phyloP scores from a whole-genome alignment of 495 filamentous ascomycete species.

The Pseudomonodictys pantanalensis region DNA sequence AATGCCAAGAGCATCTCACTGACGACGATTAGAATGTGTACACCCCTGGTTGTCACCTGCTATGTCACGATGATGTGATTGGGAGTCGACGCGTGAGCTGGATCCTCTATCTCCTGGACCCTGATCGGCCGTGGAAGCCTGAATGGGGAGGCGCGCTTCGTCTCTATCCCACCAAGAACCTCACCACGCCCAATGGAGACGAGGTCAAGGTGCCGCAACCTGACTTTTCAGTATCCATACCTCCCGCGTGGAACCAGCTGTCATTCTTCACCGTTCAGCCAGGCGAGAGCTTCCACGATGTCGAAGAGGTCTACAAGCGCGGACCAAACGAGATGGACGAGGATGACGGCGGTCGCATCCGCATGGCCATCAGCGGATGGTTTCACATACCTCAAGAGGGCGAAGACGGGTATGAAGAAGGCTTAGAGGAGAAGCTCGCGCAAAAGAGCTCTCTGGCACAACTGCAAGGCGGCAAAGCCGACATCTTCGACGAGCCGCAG shows the following conservation, averaged over 20 bases:
- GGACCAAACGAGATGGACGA: conserved; percentile 59
- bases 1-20: not conserved
- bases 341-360: conserved; percentile 64
- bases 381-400: conserved; percentile 96
- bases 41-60: conserved; percentile 88
- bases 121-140: conserved; percentile 83
- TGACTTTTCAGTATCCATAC: conserved; percentile 71
- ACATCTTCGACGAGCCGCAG: conserved; percentile 79
- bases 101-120: conserved; percentile 93
- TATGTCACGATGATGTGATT: conserved; percentile 98
- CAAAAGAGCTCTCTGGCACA: conserved; percentile 87
- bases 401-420: conserved; percentile 87
- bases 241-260: conserved; percentile 94
- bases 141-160: conserved; percentile 94
- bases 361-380: conserved; percentile 99
- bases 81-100: conserved; percentile 90
- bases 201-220: conserved; percentile 72
- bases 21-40: conserved; percentile 66
- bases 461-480: conserved; percentile 79
- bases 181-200: conserved; percentile 62
- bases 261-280: conserved; percentile 98
- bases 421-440: conserved; percentile 81
- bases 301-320: conserved; percentile 90
- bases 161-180: conserved; percentile 71
- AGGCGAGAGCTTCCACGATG: conserved; percentile 96